These are phyloP conservation scores for Cymbopogon citratus DNA, from an alignment of 176 grass and related monocot genomes.

Conservation along the genomic window DNA sequence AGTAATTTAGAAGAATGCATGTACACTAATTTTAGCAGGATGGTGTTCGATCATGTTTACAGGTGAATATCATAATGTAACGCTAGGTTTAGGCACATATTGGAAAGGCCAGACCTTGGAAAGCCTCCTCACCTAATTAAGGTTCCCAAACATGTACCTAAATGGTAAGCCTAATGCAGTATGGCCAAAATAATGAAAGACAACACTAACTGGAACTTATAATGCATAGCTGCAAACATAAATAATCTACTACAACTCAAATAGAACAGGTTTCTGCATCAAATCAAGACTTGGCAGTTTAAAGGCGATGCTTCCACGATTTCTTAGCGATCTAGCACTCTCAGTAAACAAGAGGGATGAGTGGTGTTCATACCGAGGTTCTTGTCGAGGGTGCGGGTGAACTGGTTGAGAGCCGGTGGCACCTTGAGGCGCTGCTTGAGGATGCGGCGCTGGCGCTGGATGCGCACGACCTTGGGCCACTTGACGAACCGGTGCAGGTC, in stretches of 20 bases:
- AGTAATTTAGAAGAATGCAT: neutral
- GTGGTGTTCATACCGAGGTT: conserved; percentile 50
- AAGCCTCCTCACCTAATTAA: neutral
- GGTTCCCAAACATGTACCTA: neutral
- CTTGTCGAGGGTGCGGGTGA: conserved; percentile 84
- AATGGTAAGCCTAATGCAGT: too few species aligned
- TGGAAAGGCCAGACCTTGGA: neutral
- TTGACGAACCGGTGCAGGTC: conserved; percentile 81
- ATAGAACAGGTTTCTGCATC: neutral
- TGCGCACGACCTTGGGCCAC: conserved; percentile 88
- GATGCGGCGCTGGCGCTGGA: conserved; percentile 85
- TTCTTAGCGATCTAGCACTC: neutral
- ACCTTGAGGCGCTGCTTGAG: conserved; percentile 95
- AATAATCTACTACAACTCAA: neutral
- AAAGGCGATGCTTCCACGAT: neutral
- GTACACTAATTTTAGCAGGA: neutral
- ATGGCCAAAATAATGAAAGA: neutral
- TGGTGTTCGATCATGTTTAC: neutral
- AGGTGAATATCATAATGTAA: neutral
- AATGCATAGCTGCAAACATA: too few species aligned
- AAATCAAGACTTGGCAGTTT: neutral
- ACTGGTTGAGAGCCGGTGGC: conserved; percentile 84
- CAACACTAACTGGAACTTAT: too few species aligned
- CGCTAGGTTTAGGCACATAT: neutral
- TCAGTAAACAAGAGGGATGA: neutral